Percentiles rank a stretch among this genome's conserved stretches.
Conservation (phyloP, 495 filamentous ascomycete genomes). For the Podospora pseudoanserina region DNA sequence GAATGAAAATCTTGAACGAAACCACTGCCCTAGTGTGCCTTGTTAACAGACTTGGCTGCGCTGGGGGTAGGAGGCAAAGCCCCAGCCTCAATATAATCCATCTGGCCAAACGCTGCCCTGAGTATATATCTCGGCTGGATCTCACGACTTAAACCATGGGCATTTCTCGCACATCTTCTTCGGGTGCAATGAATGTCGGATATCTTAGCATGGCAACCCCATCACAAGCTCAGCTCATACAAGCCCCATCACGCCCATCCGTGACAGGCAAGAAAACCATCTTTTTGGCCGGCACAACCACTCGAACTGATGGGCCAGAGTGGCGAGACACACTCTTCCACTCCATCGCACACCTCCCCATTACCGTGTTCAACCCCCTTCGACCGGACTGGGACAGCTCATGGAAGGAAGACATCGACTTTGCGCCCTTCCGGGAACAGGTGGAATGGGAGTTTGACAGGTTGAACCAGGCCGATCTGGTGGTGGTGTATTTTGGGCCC, state of each 20-base stretch:
- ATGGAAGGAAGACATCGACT: conserved; percentile 46
- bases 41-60: not conserved
- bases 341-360: conserved; percentile 37
- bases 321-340: conserved; percentile 41
- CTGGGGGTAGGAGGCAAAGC: not conserved
- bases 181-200: not conserved
- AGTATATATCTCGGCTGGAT: no score
- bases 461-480: conserved; percentile 48
- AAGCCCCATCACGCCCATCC: conserved; percentile 32
- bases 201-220: not conserved
- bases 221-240: conserved; percentile 28
- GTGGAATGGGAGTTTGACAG: conserved; percentile 58
- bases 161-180: not conserved
- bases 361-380: conserved; percentile 59
- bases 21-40: not conserved
- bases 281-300: conserved; percentile 46
- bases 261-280: conserved; percentile 28
- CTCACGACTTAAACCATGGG: no score
- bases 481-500: conserved; percentile 54
- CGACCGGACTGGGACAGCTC: conserved; percentile 53
- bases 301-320: conserved; percentile 25
- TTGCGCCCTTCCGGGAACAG: conserved; percentile 47
- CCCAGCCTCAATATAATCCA: not conserved
- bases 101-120: no score
- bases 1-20: no score